phyloP scores from a whole-genome alignment of 352 stramenopile species.

The Phytopythium helicoides region DNA sequence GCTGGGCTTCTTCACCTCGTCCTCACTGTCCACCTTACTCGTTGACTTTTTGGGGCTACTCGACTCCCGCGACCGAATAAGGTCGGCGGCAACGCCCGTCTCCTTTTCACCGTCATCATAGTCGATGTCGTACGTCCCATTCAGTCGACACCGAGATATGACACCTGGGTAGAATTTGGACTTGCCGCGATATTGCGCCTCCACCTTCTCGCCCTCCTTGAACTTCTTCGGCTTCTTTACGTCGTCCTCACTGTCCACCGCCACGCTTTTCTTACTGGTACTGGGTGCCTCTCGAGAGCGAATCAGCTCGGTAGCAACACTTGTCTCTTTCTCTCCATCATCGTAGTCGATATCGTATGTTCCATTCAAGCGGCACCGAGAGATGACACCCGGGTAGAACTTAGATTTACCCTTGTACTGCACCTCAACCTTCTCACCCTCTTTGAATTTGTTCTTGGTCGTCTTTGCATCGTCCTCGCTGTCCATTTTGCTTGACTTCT shows the following conservation, averaged over 20 bases:
- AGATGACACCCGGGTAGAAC: constrained; percentile 50
- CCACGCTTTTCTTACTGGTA: no score
- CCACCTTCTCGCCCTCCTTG: constrained; percentile 32
- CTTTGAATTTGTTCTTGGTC: no score
- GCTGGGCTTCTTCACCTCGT: no score
- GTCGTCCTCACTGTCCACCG: no score
- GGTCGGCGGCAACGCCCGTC: constrained; percentile 18
- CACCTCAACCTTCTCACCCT: constrained; percentile 36
- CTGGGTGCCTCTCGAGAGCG: not conserved
- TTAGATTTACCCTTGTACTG: constrained; percentile 51
- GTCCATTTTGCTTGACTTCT: no score
- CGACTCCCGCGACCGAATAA: constrained; percentile 10
- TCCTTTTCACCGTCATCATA: constrained; percentile 82
- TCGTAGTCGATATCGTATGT: constrained; percentile 77
- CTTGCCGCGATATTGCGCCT: constrained; percentile 46
- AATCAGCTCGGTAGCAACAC: constrained; percentile 23
- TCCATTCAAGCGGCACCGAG: constrained; percentile 31
- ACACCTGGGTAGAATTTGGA: constrained; percentile 49
- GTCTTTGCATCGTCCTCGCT: no score
- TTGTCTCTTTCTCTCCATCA: constrained; percentile 65
- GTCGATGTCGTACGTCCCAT: constrained; percentile 68
- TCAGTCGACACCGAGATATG: constrained; percentile 28
- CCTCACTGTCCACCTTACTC: no score
- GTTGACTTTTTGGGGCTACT: no score
- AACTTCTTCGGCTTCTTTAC: no score